Evolutionary conservation across 768 basidiomycete species (phyloP).

Genomic region (Hypholoma sublateritium): DNA sequence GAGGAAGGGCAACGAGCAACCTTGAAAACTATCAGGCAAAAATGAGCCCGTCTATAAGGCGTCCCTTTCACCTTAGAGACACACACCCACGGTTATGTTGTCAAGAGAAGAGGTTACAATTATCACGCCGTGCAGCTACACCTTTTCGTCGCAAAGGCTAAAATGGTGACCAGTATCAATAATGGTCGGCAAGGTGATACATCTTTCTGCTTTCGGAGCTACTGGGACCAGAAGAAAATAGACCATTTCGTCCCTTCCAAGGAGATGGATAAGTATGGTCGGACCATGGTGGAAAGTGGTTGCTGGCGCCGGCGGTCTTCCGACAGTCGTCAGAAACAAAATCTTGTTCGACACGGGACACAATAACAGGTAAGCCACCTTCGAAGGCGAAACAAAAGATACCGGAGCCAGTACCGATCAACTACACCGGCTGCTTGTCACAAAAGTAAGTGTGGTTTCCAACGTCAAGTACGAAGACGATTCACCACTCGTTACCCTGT

Average conservation of each 20-base stretch:
- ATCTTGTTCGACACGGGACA: slow-evolving; percentile 6
- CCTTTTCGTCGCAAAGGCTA: slow-evolving; percentile 37
- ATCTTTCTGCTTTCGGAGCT: slow-evolving; percentile 31
- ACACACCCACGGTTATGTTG: slow-evolving; percentile 57
- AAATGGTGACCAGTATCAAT: slow-evolving; percentile 42
- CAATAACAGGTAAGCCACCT: slow-evolving; percentile 14
- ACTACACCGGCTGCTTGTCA: slow-evolving; percentile 15
- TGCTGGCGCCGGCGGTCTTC: slow-evolving; percentile 16
- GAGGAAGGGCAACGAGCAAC: slow-evolving; percentile 38
- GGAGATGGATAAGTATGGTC: slow-evolving; percentile 5
- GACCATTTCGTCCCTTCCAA: slow-evolving; percentile 15
- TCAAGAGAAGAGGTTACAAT: slow-evolving; percentile 43
- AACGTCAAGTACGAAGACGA: slow-evolving; percentile 21
- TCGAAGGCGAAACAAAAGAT: slow-evolving; percentile 18
- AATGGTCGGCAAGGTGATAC: slow-evolving; percentile 66
- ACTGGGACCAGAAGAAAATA: slow-evolving; percentile 14
- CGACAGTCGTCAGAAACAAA: slow-evolving; percentile 11
- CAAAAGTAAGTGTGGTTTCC: slow-evolving; percentile 20
- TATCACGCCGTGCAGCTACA: slow-evolving; percentile 37
- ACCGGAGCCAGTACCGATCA: slow-evolving; percentile 15
- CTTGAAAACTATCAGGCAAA: slow-evolving; percentile 27
- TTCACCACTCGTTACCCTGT: slow-evolving; percentile 6
- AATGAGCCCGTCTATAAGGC: slow-evolving; percentile 37
- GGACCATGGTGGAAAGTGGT: slow-evolving; percentile 13
- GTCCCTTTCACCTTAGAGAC: slow-evolving; percentile 47